Evolutionary conservation across 768 basidiomycete genomes (phyloP).

Genomic region (Russula dissimulans): DNA sequence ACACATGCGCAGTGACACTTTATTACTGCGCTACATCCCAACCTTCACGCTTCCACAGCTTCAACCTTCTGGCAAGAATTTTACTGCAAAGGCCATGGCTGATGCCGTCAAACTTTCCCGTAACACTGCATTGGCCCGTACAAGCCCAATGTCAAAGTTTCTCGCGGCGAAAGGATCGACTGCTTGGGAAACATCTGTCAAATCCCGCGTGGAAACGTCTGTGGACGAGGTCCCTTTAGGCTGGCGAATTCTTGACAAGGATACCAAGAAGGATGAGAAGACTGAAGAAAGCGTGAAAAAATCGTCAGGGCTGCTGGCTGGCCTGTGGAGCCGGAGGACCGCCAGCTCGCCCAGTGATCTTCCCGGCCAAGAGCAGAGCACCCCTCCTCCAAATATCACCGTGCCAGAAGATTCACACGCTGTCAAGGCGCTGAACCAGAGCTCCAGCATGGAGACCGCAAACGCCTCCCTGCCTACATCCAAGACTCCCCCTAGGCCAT

Average conservation of each 20-base stretch:
- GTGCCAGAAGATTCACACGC: not conserved
- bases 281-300: slow-evolving; percentile 40
- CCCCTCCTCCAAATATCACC: not conserved
- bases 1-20: slow-evolving; percentile 29
- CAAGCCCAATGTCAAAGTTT: slow-evolving; percentile 63
- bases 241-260: slow-evolving; percentile 62
- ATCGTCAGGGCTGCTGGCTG: slow-evolving; percentile 51
- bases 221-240: slow-evolving; percentile 60
- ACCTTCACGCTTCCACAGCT: slow-evolving; percentile 40
- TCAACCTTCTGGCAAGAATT: slow-evolving; percentile 45
- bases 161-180: slow-evolving; percentile 62
- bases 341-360: not conserved
- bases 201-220: slow-evolving; percentile 38
- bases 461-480: not conserved
- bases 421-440: not conserved
- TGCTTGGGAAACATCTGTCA: slow-evolving; percentile 67
- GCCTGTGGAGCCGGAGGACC: slow-evolving; percentile 49
- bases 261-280: slow-evolving; percentile 33
- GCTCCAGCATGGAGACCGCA: slow-evolving; percentile 1
- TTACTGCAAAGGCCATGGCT: slow-evolving; percentile 47
- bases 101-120: slow-evolving; percentile 58
- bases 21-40: slow-evolving; percentile 40
- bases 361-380: not conserved
- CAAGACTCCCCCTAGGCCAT: not conserved
- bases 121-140: slow-evolving; percentile 41